Evolutionary conservation across 306 rosid species (phyloP).

Genomic region (Malus orientalis): DNA sequence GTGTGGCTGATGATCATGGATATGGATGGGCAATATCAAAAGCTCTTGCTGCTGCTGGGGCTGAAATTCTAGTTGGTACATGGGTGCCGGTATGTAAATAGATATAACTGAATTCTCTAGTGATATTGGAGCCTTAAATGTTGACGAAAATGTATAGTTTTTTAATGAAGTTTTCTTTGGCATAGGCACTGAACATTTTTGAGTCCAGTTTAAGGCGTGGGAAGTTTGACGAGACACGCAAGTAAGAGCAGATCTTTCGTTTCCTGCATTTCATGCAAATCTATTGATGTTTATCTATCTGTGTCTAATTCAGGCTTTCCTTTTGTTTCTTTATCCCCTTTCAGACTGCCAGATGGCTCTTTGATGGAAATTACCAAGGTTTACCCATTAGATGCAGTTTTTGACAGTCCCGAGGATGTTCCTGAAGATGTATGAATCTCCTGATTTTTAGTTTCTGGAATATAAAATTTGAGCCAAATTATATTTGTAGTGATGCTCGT

Average conservation of each 20-base stretch:
- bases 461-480: background rate
- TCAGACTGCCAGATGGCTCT: conserved; percentile 83
- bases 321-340: conserved; percentile 3
- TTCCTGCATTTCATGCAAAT: background rate
- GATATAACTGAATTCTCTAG: background rate
- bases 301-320: background rate
- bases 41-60: conserved; percentile 95
- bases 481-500: background rate
- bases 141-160: background rate
- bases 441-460: background rate
- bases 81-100: conserved; percentile 90
- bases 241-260: conserved; percentile 25
- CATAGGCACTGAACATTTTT: conserved; percentile 84
- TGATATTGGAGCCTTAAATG: background rate
- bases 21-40: conserved; percentile 99
- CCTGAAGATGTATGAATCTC: conserved; percentile 77
- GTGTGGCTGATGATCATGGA: conserved; percentile 96
- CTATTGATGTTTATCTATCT: background rate
- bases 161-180: background rate
- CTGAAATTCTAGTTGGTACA: conserved; percentile 91
- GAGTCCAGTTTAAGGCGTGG: conserved; percentile 93
- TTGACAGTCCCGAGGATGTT: conserved; percentile 69
- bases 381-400: conserved; percentile 91
- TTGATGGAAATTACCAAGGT: conserved; percentile 85
- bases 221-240: conserved; percentile 79